phyloP scores from a whole-genome alignment of 352 stramenopile species.

The Thraustotheca clavata region DNA sequence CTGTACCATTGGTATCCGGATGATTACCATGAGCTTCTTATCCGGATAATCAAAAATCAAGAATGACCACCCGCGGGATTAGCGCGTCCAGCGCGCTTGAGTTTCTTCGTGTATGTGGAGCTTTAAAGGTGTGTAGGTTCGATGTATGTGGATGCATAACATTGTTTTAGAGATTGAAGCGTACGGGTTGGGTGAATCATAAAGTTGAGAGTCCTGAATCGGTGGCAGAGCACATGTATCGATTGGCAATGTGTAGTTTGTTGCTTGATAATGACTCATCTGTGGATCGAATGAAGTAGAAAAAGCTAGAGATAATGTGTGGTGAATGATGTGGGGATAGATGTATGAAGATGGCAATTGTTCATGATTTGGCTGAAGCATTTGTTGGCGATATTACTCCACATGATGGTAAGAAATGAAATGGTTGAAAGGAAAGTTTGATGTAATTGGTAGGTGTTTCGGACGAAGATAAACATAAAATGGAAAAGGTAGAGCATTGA shows the following conservation, averaged over 20 bases:
- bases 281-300: constrained; percentile 58
- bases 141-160: neutral
- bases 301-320: neutral
- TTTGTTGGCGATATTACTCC: constrained; percentile 92
- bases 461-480: constrained; percentile 83
- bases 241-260: constrained; percentile 88
- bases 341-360: constrained; percentile 88
- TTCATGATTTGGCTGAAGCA: constrained; percentile 90
- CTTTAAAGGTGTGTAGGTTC: constrained; percentile 49
- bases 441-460: constrained; percentile 46
- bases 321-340: constrained; percentile 26
- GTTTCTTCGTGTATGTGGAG: constrained; percentile 69
- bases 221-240: constrained; percentile 91
- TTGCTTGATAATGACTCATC: constrained; percentile 67
- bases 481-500: constrained; percentile 62
- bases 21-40: too few species aligned
- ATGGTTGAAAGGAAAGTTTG: too few species aligned
- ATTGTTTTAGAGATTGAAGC: constrained; percentile 63
- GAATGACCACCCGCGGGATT: constrained; percentile 43
- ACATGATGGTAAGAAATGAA: constrained; percentile 55
- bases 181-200: constrained; percentile 90
- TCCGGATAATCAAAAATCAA: too few species aligned
- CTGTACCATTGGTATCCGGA: neutral
- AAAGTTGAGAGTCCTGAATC: constrained; percentile 83
- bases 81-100: constrained; percentile 64